A percentile compares a stretch with the other conserved stretches of the same genome.
These are phyloP conservation scores for Artemisia tridentata DNA, from an alignment of 129 eudicot species.

Conservation along the genomic window DNA sequence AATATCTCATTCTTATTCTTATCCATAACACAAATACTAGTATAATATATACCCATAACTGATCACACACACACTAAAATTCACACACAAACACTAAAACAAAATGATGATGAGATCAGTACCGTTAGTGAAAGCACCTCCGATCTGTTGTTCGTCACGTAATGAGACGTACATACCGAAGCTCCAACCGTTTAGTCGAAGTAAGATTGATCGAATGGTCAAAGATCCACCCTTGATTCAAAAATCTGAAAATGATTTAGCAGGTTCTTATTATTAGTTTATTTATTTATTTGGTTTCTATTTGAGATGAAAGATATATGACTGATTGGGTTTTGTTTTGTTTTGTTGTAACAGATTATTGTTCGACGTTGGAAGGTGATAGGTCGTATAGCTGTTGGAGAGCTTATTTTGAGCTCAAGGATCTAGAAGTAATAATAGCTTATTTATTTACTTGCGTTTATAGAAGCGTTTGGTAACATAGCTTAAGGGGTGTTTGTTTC, in stretches of 20 bases:
- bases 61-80: too few species aligned
- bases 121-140: too few species aligned
- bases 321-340: background rate
- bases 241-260: constrained; percentile 37
- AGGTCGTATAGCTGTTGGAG: constrained; percentile 40
- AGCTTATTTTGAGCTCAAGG: constrained; percentile 43
- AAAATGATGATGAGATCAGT: too few species aligned
- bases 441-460: background rate
- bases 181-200: constrained; percentile 40
- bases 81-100: too few species aligned
- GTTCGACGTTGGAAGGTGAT: constrained; percentile 45
- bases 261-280: constrained; percentile 19
- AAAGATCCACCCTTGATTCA: constrained; percentile 42
- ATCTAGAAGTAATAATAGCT: constrained; percentile 26
- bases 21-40: too few species aligned
- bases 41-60: too few species aligned
- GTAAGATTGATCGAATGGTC: constrained; percentile 27
- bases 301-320: background rate
- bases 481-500: too few species aligned
- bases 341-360: constrained; percentile 23
- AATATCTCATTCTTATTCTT: too few species aligned
- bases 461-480: too few species aligned
- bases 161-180: constrained; percentile 39
- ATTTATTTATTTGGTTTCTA: background rate
- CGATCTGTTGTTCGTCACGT: constrained; percentile 33